Evolutionary conservation across 2,329 filamentous ascomycete species (phyloP).

Genomic region (Graphium sp.): DNA sequence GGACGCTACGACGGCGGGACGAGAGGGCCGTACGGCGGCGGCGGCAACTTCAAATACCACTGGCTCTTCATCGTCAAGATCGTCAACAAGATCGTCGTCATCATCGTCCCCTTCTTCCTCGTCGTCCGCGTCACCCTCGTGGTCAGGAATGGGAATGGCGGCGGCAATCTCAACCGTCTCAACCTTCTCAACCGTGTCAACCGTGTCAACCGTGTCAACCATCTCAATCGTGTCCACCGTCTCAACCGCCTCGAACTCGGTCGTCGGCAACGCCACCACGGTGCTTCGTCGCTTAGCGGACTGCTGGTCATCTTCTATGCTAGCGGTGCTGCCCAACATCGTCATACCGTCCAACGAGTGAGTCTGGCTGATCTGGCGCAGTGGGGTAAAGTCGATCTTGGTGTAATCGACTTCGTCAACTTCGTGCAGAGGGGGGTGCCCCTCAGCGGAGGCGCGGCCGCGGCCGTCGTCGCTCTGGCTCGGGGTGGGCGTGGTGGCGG

Average conservation of each 20-base stretch:
- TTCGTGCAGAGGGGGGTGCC: slow-evolving; percentile 18
- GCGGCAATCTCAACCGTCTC: slow-evolving; percentile 16
- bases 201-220: slow-evolving; percentile 6
- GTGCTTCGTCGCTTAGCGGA: slow-evolving; percentile 1
- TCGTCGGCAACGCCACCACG: too few species aligned
- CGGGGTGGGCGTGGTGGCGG: slow-evolving; percentile 36
- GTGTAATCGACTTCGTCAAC: slow-evolving; percentile 43
- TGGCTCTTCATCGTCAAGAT: slow-evolving; percentile 46
- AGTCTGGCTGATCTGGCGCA: slow-evolving; percentile 25
- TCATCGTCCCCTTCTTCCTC: slow-evolving; percentile 24
- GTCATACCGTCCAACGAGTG: slow-evolving; percentile 15
- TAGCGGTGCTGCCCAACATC: slow-evolving; percentile 6
- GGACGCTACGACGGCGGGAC: slow-evolving; percentile 41
- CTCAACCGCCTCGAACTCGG: neutral
- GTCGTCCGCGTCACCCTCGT: slow-evolving; percentile 12
- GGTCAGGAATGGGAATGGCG: slow-evolving; percentile 6
- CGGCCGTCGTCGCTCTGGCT: slow-evolving; percentile 35
- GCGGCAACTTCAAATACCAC: slow-evolving; percentile 49
- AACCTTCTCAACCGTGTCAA: slow-evolving; percentile 12
- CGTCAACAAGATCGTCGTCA: slow-evolving; percentile 27
- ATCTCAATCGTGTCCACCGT: neutral
- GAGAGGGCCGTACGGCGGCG: slow-evolving; percentile 34
- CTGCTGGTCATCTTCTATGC: slow-evolving; percentile 6
- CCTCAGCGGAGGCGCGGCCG: slow-evolving; percentile 20
- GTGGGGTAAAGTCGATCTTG: slow-evolving; percentile 34